Base-by-base conservation (phyloP, 495 filamentous ascomycete genomes). In the Trichoderma reesei region DNA sequence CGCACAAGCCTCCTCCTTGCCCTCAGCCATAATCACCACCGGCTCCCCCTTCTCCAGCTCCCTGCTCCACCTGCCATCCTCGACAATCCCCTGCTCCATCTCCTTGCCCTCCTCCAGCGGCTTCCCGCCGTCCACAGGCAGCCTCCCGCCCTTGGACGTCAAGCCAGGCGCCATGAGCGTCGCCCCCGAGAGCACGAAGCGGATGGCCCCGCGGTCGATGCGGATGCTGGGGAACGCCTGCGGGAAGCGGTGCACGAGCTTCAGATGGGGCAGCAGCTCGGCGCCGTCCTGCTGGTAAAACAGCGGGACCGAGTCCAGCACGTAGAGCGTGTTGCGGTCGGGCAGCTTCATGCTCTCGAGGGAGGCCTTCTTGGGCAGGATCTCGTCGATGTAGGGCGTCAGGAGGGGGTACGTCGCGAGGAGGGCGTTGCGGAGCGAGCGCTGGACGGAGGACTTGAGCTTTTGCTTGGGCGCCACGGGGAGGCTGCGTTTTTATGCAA, bases 381-480 rank as follows among this genome's bases (percentile, higher is more conserved):
- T 88, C 71, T 95, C 91, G 72, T 98, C 94, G 76, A 97, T 96
- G 75, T 90, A 82, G 0, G 91, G 91, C 64, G 85, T 86, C 62
- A 97, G 89, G 16, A 89, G 81, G 1, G 94, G 94, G 77, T 92
- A 96, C 54, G 91, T 88, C 41, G 90, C 83, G 66, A 90, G 75
- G 69, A 97, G 79, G 68, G 89, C 90, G 64, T 87, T 81, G 69
- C 94, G 89, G 65, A 98, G 83, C 66, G 80, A 85, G 66, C 94
- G 90, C 77, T 96, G 91, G 48, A 89, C 90, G 18, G 92, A 96
- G 69, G 93, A 96, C 78, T 98, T 98, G 75, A 98, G 90, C 83
- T 98, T 98, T 66, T 91, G 89, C 75, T 93, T 94, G 63, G 89
- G 86, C 63, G 87, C 86, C 9, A 87, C 76, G 69, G 85, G 80